A percentile compares a stretch with the other conserved stretches of the same genome.
Conservation (phyloP, 2,329 filamentous ascomycete genomes). For the Ascochyta fabae region DNA sequence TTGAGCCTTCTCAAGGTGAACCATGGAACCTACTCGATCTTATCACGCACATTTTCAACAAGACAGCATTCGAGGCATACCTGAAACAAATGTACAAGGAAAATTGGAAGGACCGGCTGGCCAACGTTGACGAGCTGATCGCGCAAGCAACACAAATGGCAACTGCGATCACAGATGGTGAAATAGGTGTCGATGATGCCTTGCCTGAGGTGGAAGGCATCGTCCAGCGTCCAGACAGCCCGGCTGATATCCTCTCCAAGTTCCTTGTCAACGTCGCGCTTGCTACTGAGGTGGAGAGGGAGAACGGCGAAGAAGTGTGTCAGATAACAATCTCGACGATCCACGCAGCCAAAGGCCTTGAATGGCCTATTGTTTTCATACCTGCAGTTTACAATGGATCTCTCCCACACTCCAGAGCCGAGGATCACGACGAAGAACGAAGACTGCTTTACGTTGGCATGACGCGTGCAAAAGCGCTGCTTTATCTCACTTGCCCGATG, state of each 20-base stretch:
- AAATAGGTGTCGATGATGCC: constrained; percentile 54
- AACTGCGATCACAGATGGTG: constrained; percentile 52
- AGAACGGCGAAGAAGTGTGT: constrained; percentile 61
- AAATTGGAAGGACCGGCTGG: constrained; percentile 72
- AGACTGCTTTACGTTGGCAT: constrained; percentile 93
- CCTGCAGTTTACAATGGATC: constrained; percentile 88
- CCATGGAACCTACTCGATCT: constrained; percentile 54
- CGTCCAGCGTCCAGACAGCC: constrained; percentile 63
- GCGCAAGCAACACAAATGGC: constrained; percentile 76
- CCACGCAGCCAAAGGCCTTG: constrained; percentile 91
- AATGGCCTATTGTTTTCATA: constrained; percentile 96
- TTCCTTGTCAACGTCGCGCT: constrained; percentile 92
- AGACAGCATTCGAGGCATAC: constrained; percentile 76
- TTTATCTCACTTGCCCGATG: constrained; percentile 84
- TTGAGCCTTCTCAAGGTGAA: constrained; percentile 53
- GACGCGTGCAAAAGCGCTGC: constrained; percentile 85
- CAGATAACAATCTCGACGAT: constrained; percentile 94
- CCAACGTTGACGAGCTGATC: constrained; percentile 88
- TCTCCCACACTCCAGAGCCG: constrained; percentile 85
- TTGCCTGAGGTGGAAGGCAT: constrained; percentile 74
- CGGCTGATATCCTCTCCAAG: constrained; percentile 71
- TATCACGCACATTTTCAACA: constrained; percentile 65
- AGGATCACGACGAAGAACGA: constrained; percentile 86
- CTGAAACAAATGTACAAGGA: constrained; percentile 74
- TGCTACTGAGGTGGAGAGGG: constrained; percentile 71